Evolutionary conservation across 2,329 filamentous ascomycete species (phyloP), one percentile per base, ranked within the genome.

Genomic region (Cyphellophora attinorum): DNA sequence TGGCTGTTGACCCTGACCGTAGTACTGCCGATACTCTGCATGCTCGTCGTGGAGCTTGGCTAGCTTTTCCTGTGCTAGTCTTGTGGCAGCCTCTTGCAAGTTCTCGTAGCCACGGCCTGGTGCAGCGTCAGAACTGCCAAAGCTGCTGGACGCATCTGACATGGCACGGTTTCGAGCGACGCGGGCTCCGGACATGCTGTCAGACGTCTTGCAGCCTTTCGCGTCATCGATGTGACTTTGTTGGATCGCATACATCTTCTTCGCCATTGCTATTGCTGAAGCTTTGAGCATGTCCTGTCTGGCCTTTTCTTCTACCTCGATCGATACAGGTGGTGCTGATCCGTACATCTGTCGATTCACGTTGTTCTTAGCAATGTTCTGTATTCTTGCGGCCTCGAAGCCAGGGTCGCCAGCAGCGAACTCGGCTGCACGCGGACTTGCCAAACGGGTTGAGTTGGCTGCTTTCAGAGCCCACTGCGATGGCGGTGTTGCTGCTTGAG

Each of bases 241-340:
- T 47, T 85, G 79, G 19, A 74, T 65, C 8, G 67, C 73, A 53
- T 86, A 94, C 77, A 94, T 89, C 47, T 81, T 76, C 58, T 80
- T 82, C 5, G 88, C 86, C 85, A 95, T 93, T 8, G 82, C 84
- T 3, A 94, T 66, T 2, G 88, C 85, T 13, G 85, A 89, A 18
- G 85, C 84, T 44, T 80, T 81, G 3, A 93, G 64, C 4, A 78
- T 76, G 46, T 85, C 81, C 29, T 79, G 73, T 38, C 73, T 75
- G 41, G 73, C 77, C 55, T 78, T 72, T 50, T 94, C 85, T 27
- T 91, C 79, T 0, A 76, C 61, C 51, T 93, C 84, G 2, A 72
- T 63, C 16, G 74, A 68, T 3, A 93, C 74, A 0, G 79, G 79
- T 3, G 86, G 85, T 19, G 75, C 64, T 2, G 82, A 79, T 0